Evolutionary conservation across 1,284 basidiomycete species (phyloP), one percentile per base, ranked within the genome.

Genomic region (Cutaneotrichosporon mucoides): DNA sequence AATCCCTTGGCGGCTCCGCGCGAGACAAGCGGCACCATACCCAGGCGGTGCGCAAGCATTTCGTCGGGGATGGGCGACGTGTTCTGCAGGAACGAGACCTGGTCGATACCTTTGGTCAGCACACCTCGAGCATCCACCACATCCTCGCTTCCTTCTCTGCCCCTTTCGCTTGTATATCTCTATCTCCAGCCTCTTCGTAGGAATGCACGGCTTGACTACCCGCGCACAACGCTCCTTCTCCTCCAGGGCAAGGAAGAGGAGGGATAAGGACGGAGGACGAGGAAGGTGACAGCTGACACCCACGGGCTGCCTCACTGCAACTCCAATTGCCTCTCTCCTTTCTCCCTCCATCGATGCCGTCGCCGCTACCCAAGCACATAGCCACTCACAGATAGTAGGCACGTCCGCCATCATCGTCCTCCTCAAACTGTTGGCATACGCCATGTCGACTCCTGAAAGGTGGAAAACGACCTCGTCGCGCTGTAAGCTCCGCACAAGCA

Each of bases 11-110:
- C 89, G 65, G 90, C 93, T 64, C 87, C 88, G 47, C 84, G 81
- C 75, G 91, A 95, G 50, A 90, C 82, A 16, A 99, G 81, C 6
- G 96, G 96, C 24, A 99, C 84, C 85, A 98, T 88, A 24, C 96
- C 96, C 33, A 99, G 82, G 47, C 96, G 85, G 77, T 99, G 96
- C 0, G 93, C 91, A 62, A 99, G 88, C 81, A 96, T 96, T 80
- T 99, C 96, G 79, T 99, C 96, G 1, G 95, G 90, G 38, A 99
- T 80, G 4, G 98, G 94, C 0, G 90, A 88, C 7, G 92, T 95
- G 76, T 99, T 99, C 59, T 85, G 85, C 64, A 88, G 84, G 66
- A 99, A 89, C 75, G 95, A 90, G 3, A 99, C 95, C 79, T 95
- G 88, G 80, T 99, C 96, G 69, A 99, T 98, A 34, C 94, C 95